Percentiles rank a stretch among this genome's conserved stretches.
Conservation (phyloP, 106 monocot species). For the Dioscorea dumetorum region DNA sequence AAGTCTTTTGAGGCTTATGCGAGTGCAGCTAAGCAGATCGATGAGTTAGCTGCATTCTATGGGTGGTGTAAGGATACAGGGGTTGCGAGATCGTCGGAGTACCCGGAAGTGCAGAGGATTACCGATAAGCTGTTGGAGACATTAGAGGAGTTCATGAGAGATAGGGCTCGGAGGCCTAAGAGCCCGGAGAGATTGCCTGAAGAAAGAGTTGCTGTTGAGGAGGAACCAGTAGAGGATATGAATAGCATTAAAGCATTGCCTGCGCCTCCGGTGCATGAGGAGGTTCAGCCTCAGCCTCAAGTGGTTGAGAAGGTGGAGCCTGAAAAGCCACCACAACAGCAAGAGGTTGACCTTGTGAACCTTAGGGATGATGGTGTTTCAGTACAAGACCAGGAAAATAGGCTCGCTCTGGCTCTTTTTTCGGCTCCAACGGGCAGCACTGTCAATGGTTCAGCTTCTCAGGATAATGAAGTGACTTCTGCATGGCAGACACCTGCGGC, state of each 20-base stretch:
- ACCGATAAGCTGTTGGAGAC: slow-evolving; percentile 67
- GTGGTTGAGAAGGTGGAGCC: slow-evolving; percentile 7
- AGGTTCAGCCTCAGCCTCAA: slow-evolving; percentile 1
- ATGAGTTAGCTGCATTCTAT: slow-evolving; percentile 67
- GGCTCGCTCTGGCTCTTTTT: slow-evolving; percentile 78
- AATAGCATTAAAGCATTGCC: slow-evolving; percentile 76
- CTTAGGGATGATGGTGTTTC: slow-evolving; percentile 46
- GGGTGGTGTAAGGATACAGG: slow-evolving; percentile 75
- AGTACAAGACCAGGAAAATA: slow-evolving; percentile 58
- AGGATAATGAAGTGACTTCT: slow-evolving; percentile 36
- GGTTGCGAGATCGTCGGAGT: slow-evolving; percentile 72
- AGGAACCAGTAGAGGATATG: slow-evolving; percentile 41
- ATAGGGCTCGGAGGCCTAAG: slow-evolving; percentile 41
- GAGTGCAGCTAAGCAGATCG: slow-evolving; percentile 79
- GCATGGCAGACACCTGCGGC: slow-evolving; percentile 81
- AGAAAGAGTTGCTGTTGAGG: slow-evolving; percentile 7
- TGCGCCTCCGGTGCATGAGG: slow-evolving; percentile 40
- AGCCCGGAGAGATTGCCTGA: slow-evolving; percentile 24
- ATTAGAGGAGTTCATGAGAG: slow-evolving; percentile 74
- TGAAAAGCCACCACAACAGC: slow-evolving; percentile 1
- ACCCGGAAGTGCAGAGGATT: slow-evolving; percentile 78
- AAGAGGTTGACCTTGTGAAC: slow-evolving; percentile 47
- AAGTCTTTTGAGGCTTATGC: slow-evolving; percentile 82
- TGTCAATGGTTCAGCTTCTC: slow-evolving; percentile 10
- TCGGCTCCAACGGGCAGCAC: slow-evolving; percentile 13